These are phyloP conservation scores for Populus euphratica DNA, from an alignment of 345 rosid species.

Conservation along the genomic window DNA sequence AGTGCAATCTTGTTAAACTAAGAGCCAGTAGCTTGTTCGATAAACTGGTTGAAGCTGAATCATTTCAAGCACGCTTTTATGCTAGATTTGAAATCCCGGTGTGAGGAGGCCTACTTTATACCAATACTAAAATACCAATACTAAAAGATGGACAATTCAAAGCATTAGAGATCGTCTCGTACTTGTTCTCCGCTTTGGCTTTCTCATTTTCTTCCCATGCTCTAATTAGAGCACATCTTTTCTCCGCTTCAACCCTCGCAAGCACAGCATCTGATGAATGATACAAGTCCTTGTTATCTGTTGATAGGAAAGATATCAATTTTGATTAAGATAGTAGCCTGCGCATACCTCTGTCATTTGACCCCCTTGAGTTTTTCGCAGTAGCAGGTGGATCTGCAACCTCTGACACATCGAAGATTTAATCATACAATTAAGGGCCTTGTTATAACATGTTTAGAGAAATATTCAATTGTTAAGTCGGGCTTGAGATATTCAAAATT, in stretches of 20 bases:
- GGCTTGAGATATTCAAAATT: neutral
- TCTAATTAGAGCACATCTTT: conserved; percentile 53
- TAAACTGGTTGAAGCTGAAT: neutral
- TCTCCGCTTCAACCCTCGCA: conserved; percentile 52
- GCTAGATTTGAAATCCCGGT: neutral
- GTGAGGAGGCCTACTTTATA: neutral
- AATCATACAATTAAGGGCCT: neutral
- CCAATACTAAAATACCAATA: neutral
- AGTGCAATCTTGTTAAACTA: neutral
- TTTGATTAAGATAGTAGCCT: conserved; percentile 4
- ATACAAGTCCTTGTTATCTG: neutral
- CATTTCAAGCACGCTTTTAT: neutral
- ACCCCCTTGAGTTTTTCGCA: conserved; percentile 8
- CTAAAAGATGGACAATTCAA: neutral
- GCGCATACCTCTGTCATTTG: conserved; percentile 26
- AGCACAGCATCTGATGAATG: conserved; percentile 39
- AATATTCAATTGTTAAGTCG: neutral
- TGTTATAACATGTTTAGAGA: neutral
- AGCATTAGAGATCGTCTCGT: conserved; percentile 14
- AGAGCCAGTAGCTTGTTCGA: neutral
- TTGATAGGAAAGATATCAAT: neutral
- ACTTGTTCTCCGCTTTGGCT: conserved; percentile 78
- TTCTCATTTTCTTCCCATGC: conserved; percentile 91
- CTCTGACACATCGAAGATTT: conserved; percentile 19
- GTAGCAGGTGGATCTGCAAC: conserved; percentile 8